Conservation (phyloP, 257 asterid species). For the Solanum acaule region DNA sequence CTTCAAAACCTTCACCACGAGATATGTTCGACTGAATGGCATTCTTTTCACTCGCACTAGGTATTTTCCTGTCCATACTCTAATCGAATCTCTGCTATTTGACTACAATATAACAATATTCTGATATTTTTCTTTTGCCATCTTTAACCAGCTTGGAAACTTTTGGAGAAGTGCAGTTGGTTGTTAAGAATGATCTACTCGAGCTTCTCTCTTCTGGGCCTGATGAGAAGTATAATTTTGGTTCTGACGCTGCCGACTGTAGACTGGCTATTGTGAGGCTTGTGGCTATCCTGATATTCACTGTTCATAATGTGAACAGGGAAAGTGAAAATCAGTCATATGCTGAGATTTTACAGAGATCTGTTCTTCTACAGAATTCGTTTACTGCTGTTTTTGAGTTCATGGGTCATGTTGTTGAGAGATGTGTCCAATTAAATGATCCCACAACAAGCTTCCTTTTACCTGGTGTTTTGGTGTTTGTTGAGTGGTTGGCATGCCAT, state of each 20-base stretch:
- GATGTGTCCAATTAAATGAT: conserved; percentile 71
- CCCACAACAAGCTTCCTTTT: conserved; percentile 67
- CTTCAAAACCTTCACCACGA: conserved; percentile 46
- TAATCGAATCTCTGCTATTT: conserved; percentile 2
- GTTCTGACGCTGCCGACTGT: conserved; percentile 60
- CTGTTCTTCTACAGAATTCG: conserved; percentile 81
- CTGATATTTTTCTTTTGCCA: conserved; percentile 3
- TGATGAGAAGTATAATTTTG: conserved; percentile 54
- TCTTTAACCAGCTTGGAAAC: conserved; percentile 71
- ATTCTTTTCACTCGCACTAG: conserved; percentile 88
- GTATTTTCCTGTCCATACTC: conserved; percentile 23
- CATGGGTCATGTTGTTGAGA: conserved; percentile 63
- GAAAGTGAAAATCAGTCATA: conserved; percentile 82
- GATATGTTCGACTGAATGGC: conserved; percentile 81
- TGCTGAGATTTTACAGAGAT: conserved; percentile 85
- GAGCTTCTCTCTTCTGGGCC: conserved; percentile 77
- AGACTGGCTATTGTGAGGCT: conserved; percentile 63
- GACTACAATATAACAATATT: not conserved
- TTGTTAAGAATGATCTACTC: conserved; percentile 52
- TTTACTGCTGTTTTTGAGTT: conserved; percentile 72
- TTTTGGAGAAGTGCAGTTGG: conserved; percentile 58
- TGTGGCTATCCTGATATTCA: conserved; percentile 66
- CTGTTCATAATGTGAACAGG: conserved; percentile 66
- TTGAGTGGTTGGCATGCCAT: conserved; percentile 88
- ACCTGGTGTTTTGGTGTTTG: conserved; percentile 86